Percentiles rank a stretch among this genome's conserved stretches.
phyloP scores from a whole-genome alignment of 495 filamentous ascomycete species.

The Apiosordaria backusii region DNA sequence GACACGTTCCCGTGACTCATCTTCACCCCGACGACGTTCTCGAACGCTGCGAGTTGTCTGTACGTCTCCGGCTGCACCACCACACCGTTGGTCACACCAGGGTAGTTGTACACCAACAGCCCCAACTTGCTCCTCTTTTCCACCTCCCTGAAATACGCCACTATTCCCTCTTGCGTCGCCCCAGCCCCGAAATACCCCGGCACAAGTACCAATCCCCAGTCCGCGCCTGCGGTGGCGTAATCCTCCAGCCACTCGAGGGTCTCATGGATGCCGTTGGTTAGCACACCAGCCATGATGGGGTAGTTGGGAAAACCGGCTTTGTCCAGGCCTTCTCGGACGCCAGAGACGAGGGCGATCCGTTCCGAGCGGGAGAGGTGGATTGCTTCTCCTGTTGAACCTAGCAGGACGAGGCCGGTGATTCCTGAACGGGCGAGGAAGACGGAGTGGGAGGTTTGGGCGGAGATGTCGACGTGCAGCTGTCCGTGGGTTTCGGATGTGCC shows the following conservation, averaged over 20 bases:
- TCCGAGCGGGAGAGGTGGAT: slow-evolving; percentile 61
- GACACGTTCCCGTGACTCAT: slow-evolving; percentile 62
- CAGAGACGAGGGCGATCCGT: slow-evolving; percentile 52
- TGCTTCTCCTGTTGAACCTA: slow-evolving; percentile 68
- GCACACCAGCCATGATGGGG: slow-evolving; percentile 65
- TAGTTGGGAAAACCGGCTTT: slow-evolving; percentile 56
- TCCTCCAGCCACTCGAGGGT: slow-evolving; percentile 56
- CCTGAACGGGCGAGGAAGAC: slow-evolving; percentile 60
- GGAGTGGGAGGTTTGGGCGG: slow-evolving; percentile 55
- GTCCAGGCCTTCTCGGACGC: slow-evolving; percentile 51
- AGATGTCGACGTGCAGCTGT: slow-evolving; percentile 45
- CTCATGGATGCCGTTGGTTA: slow-evolving; percentile 61
- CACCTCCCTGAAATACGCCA: slow-evolving; percentile 52
- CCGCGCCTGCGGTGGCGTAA: slow-evolving; percentile 56
- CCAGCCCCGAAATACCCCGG: slow-evolving; percentile 56
- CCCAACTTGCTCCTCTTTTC: slow-evolving; percentile 53
- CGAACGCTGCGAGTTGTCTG: slow-evolving; percentile 49
- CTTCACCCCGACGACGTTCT: slow-evolving; percentile 64
- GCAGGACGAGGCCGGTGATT: slow-evolving; percentile 61
- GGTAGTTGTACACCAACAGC: slow-evolving; percentile 63
- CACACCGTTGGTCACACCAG: slow-evolving; percentile 60
- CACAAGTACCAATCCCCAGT: slow-evolving; percentile 59
- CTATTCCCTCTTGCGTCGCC: slow-evolving; percentile 47
- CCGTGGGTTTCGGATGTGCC: background rate
- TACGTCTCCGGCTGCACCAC: slow-evolving; percentile 54